Base-by-base conservation (phyloP, 2,329 filamentous ascomycete genomes). In the Microdochium nivale region DNA sequence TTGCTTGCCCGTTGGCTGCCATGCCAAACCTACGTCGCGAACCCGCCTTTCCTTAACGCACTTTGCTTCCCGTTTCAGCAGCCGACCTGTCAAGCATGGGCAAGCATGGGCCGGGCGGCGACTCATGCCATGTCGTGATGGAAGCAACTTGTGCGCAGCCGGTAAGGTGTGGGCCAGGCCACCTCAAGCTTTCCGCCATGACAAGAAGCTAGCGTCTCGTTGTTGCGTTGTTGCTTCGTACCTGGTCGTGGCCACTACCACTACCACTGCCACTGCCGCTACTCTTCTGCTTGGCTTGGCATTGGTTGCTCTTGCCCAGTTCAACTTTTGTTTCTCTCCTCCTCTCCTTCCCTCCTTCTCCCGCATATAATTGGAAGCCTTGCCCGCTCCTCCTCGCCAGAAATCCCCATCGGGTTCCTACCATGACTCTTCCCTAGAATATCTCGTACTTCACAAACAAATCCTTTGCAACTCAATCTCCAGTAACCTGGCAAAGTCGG, bases 211-310 rank as follows among this genome's bases (percentile, higher is more conserved):
- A 44, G 40, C 40, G 40, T 44, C 40, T 23, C 40, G 23, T 44
- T 16, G 8, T 44, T 11, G 16, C n/a, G 19, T 24, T 44, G 16
- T 23, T 19, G 16, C n/a, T 19, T 44, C 25, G 10, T 27, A 16
- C 37, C 33, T 52, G 50, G n/a, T 49, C 48, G 48, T 30, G 52
- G 37, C 47, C 35, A 43, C 46, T 49, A 51, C 47, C 54, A n/a
- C n/a, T 3, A 30, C 33, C 43, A 19, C 25, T 33, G 35, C 9
- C 14, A 7, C n/a, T 40, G 35, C n/a, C n/a, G n/a, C n/a, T n/a
- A n/a, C 27, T 5, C 27, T 30, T 11, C 27, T 30, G 27, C 27
- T 5, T 11, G 27, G 27, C 27, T n/a, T n/a, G n/a, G n/a, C n/a
- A n/a, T n/a, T n/a, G 27, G 11, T 30, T 30, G 27, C 27, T 30